These are phyloP conservation scores for Myochromella boudieri DNA, from an alignment of 768 basidiomycete species.

Conservation along the genomic window DNA sequence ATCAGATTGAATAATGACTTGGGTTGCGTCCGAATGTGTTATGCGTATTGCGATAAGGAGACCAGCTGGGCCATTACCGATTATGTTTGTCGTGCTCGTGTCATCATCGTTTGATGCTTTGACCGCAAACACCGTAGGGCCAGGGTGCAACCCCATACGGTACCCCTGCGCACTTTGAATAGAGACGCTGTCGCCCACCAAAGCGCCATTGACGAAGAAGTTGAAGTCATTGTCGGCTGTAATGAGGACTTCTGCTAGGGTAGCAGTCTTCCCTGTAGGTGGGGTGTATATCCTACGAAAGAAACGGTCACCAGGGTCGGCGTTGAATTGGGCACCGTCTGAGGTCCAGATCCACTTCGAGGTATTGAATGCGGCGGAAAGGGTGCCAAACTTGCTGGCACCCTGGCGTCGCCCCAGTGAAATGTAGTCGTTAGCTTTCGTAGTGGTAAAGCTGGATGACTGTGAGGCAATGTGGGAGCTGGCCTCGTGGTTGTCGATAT, in stretches of 20 bases:
- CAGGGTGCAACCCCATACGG: slow-evolving; percentile 10
- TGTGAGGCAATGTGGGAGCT: too few relatives aligned
- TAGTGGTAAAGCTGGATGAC: too few relatives aligned
- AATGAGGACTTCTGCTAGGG: slow-evolving; percentile 13
- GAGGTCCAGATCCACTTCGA: too few relatives aligned
- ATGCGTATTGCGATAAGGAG: slow-evolving; percentile 14
- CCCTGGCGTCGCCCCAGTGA: too few relatives aligned
- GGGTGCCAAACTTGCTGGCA: too few relatives aligned
- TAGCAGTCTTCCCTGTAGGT: too few relatives aligned
- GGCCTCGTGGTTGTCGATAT: too few relatives aligned
- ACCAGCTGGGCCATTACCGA: slow-evolving; percentile 12
- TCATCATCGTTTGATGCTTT: slow-evolving; percentile 8
- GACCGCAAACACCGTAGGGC: slow-evolving; percentile 14
- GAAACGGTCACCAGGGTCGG: too few relatives aligned
- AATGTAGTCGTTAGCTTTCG: too few relatives aligned
- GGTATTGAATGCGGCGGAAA: too few relatives aligned
- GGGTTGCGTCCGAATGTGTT: slow-evolving; percentile 14
- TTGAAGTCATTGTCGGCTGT: slow-evolving; percentile 13
- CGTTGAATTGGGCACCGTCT: too few relatives aligned
- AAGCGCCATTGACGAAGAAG: slow-evolving; percentile 12
- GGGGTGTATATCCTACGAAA: too few relatives aligned
- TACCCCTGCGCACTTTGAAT: slow-evolving; percentile 15
- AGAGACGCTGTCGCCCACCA: slow-evolving; percentile 7
- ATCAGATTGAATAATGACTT: slow-evolving; percentile 8
- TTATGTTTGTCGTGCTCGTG: neutral